These are phyloP conservation scores for Aspergillus fischeri DNA, from an alignment of 2,329 filamentous ascomycete species.

Conservation along the genomic window DNA sequence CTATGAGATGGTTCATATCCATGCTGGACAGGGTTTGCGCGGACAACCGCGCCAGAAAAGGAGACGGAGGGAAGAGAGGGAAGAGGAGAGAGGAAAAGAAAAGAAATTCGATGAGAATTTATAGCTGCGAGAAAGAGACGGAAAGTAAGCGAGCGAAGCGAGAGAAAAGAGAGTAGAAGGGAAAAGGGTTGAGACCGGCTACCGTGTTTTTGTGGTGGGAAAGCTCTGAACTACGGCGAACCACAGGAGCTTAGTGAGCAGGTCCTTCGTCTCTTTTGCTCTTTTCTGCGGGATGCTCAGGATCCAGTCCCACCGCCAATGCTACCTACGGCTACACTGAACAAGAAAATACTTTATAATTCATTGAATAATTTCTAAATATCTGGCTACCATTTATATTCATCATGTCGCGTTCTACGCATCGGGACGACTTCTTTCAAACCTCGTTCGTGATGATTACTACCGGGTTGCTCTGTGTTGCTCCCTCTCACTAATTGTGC, in stretches of 20 bases:
- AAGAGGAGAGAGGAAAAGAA: conserved; percentile 18
- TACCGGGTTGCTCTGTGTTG: conserved; percentile 1
- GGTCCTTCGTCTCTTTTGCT: conserved; percentile 17
- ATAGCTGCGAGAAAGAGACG: conserved; percentile 2
- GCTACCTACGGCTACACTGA: not conserved
- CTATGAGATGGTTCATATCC: conserved; percentile 50
- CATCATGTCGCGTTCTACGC: conserved; percentile 62
- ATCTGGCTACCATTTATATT: not conserved
- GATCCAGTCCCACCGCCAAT: not conserved
- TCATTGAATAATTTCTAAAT: not conserved
- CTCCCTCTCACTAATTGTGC: conserved; percentile 9
- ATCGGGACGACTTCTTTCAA: conserved; percentile 85
- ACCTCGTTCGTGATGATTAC: conserved; percentile 62
- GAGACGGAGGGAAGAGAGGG: conserved; percentile 21
- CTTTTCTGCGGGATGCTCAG: not conserved
- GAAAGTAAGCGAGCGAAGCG: conserved; percentile 22
- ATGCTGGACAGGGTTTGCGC: conserved; percentile 34
- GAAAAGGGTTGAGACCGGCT: conserved; percentile 5
- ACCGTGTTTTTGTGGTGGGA: conserved; percentile 27
- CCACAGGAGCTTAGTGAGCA: conserved; percentile 29
- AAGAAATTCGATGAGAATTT: conserved; percentile 11
- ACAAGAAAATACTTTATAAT: not conserved
- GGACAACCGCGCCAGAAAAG: conserved; percentile 23
- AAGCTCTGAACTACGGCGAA: conserved; percentile 29
- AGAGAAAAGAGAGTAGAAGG: conserved; percentile 26